phyloP scores from a whole-genome alignment of 345 rosid species.

The Citrus inodora region DNA sequence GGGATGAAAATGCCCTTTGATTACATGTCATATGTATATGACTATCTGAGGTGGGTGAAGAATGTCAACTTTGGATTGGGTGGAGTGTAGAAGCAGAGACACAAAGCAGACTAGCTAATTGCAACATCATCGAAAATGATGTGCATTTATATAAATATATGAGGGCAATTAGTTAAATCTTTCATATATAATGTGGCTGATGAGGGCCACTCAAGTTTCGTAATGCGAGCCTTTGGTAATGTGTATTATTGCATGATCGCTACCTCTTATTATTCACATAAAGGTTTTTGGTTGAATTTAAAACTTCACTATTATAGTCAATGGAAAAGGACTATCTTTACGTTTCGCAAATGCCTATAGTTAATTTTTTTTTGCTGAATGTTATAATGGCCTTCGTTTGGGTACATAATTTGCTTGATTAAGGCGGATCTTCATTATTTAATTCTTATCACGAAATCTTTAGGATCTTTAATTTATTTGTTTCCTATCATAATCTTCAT shows the following conservation, averaged over 20 bases:
- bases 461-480: not conserved
- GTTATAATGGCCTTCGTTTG: too few species aligned
- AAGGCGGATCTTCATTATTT: not conserved
- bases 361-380: too few species aligned
- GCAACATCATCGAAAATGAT: not conserved
- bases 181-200: too few species aligned
- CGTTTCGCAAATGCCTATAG: too few species aligned
- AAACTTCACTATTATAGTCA: too few species aligned
- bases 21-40: not conserved
- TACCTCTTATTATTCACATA: not conserved
- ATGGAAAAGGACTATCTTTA: too few species aligned
- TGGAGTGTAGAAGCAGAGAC: not conserved
- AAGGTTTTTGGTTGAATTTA: too few species aligned
- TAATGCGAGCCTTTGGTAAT: not conserved
- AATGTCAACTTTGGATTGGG: slow-evolving; percentile 44
- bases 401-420: not conserved
- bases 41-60: slow-evolving; percentile 1
- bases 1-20: slow-evolving; percentile 9
- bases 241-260: not conserved
- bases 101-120: not conserved
- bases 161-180: not conserved
- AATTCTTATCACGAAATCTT: not conserved
- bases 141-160: not conserved
- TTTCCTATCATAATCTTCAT: not conserved
- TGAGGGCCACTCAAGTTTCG: not conserved